Conservation (phyloP, 2,329 filamentous ascomycete genomes). For the Venturia asperata region DNA sequence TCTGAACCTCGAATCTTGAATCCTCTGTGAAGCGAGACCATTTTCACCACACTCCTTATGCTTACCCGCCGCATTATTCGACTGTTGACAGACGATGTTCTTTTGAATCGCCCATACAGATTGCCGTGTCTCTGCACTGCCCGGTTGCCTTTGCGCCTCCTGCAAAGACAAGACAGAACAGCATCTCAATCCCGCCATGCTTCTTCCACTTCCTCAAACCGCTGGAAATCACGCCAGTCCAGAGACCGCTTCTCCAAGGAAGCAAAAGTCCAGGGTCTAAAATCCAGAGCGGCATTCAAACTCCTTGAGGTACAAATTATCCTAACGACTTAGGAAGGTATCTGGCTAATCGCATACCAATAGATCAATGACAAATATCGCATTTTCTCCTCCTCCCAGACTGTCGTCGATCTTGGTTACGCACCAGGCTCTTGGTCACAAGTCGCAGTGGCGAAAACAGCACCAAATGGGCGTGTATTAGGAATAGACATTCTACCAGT, state of each 20-base stretch:
- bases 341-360: constrained; percentile 36
- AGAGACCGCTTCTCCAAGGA: constrained; percentile 65
- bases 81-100: constrained; percentile 31
- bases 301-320: constrained; percentile 60
- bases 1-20: not conserved
- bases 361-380: constrained; percentile 71
- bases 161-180: not conserved
- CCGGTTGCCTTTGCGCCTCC: not conserved
- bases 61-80: constrained; percentile 33
- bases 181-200: not conserved
- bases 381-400: constrained; percentile 73
- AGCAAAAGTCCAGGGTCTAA: constrained; percentile 72
- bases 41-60: constrained; percentile 24
- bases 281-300: constrained; percentile 90
- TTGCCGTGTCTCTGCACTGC: not conserved
- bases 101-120: constrained; percentile 24
- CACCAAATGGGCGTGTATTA: constrained; percentile 58
- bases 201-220: constrained; percentile 53
- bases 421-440: constrained; percentile 60
- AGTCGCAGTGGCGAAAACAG: constrained; percentile 28
- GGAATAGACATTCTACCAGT: constrained; percentile 93
- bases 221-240: constrained; percentile 76
- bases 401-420: constrained; percentile 83
- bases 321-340: not conserved
- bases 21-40: not conserved